Percentiles rank a stretch among this genome's conserved stretches.
phyloP scores from a whole-genome alignment of 768 basidiomycete species.

The Naganishia antarctica region DNA sequence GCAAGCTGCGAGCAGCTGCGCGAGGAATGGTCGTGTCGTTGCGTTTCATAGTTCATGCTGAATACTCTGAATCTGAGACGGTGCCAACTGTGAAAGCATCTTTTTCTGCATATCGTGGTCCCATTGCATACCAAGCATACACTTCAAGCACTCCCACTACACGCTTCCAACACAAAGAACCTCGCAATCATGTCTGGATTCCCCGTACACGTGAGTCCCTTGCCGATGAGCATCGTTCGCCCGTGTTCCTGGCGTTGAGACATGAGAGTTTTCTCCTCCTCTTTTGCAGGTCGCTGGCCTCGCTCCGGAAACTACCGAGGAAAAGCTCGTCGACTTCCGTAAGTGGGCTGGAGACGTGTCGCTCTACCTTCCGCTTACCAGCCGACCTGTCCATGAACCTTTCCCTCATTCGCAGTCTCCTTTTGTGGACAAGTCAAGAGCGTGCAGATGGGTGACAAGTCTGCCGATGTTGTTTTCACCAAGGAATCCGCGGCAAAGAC shows the following conservation, averaged over 20 bases:
- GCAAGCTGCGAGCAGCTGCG: too few relatives aligned
- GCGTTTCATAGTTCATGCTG: too few relatives aligned
- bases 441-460: constrained; percentile 50
- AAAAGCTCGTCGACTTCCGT: constrained; percentile 60
- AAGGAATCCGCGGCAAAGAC: constrained; percentile 75
- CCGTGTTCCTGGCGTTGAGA: neutral
- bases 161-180: neutral
- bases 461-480: constrained; percentile 75
- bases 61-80: too few relatives aligned
- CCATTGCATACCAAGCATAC: too few relatives aligned
- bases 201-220: constrained; percentile 17
- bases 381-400: neutral
- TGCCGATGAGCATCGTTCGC: neutral
- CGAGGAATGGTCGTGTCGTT: too few relatives aligned
- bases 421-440: constrained; percentile 75
- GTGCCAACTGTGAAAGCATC: too few relatives aligned
- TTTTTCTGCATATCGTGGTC: too few relatives aligned
- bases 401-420: constrained; percentile 29
- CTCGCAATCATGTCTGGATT: constrained; percentile 17
- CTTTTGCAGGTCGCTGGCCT: constrained; percentile 71
- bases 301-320: constrained; percentile 61
- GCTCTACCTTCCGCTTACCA: too few relatives aligned
- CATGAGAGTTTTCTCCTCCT: neutral
- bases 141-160: neutral
- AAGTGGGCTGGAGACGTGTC: neutral